phyloP scores from a whole-genome alignment of 2,329 filamentous ascomycete genomes.

The Arthroderma uncinatum region DNA sequence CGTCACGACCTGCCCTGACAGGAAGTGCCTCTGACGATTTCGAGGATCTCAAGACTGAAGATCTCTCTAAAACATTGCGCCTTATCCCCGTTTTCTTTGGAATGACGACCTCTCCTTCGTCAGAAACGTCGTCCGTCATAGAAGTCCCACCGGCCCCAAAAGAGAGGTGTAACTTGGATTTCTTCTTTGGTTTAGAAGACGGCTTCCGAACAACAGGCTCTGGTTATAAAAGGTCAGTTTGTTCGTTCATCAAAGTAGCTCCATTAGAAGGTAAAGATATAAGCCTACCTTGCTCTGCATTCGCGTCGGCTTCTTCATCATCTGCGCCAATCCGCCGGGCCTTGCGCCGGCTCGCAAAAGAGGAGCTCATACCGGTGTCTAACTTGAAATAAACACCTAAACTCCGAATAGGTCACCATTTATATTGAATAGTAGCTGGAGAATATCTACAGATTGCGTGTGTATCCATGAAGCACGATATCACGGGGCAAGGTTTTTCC shows the following conservation, averaged over 20 bases:
- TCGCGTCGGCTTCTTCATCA: not conserved
- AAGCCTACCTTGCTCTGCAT: constrained; percentile 6
- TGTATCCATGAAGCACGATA: not conserved
- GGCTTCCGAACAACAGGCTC: constrained; percentile 4
- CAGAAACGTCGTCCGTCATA: constrained; percentile 39
- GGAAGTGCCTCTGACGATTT: constrained; percentile 44
- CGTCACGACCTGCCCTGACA: constrained; percentile 49
- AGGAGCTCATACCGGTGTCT: not conserved
- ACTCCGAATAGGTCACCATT: not conserved
- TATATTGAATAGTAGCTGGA: not conserved
- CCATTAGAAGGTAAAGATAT: not conserved
- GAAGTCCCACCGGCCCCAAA: constrained; percentile 8
- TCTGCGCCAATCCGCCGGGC: constrained; percentile 8
- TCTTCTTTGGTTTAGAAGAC: constrained; percentile 6
- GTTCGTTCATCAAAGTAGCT: not conserved
- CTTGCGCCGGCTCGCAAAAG: constrained; percentile 8
- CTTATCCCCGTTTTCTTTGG: constrained; percentile 54
- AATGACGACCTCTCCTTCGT: constrained; percentile 44
- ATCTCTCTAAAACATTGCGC: constrained; percentile 55
- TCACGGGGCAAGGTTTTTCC: not conserved
- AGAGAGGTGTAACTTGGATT: constrained; percentile 9
- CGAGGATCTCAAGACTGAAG: constrained; percentile 48
- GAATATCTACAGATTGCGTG: not conserved
- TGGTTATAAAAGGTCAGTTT: not conserved
- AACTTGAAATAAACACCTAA: not conserved